A percentile compares a stretch with the other conserved stretches of the same genome.
These are phyloP conservation scores for Penicillium ucsense DNA, from an alignment of 495 filamentous ascomycete species.

Conservation along the genomic window DNA sequence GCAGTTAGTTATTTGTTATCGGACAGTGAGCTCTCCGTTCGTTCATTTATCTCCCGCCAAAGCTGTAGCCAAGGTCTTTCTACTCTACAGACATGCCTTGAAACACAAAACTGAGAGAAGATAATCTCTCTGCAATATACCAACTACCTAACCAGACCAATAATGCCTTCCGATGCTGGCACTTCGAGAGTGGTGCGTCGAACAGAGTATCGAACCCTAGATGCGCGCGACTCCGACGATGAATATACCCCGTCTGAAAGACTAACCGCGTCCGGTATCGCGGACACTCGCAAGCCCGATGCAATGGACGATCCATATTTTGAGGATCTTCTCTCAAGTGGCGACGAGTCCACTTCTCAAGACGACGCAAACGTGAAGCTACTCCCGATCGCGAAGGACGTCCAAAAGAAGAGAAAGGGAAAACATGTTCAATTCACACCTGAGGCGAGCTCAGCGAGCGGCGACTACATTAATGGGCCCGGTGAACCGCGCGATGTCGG, in stretches of 20 bases:
- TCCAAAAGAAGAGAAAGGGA: neutral
- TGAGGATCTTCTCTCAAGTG: conserved; percentile 3
- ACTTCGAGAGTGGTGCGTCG: too few relatives aligned
- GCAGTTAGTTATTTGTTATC: too few relatives aligned
- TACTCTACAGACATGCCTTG: too few relatives aligned
- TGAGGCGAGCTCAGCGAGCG: neutral
- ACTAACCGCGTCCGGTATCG: neutral
- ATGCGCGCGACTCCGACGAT: neutral
- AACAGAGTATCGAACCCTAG: conserved; percentile 1
- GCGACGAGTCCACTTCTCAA: conserved; percentile 7
- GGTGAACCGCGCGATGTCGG: conserved; percentile 9
- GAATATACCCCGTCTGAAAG: neutral
- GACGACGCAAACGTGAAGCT: conserved; percentile 13
- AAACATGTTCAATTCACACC: neutral
- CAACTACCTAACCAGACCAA: too few relatives aligned
- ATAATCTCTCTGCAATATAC: too few relatives aligned
- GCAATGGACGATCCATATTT: neutral
- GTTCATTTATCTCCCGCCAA: too few relatives aligned
- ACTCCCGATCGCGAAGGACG: conserved; percentile 1
- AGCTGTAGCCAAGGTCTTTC: too few relatives aligned
- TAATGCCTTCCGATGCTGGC: too few relatives aligned
- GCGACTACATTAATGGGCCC: neutral
- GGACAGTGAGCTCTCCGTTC: too few relatives aligned
- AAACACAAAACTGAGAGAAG: too few relatives aligned
- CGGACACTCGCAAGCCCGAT: neutral